These are phyloP conservation scores for Neoarthrinium moseri DNA, from an alignment of 2,329 filamentous ascomycete genomes.

Conservation along the genomic window DNA sequence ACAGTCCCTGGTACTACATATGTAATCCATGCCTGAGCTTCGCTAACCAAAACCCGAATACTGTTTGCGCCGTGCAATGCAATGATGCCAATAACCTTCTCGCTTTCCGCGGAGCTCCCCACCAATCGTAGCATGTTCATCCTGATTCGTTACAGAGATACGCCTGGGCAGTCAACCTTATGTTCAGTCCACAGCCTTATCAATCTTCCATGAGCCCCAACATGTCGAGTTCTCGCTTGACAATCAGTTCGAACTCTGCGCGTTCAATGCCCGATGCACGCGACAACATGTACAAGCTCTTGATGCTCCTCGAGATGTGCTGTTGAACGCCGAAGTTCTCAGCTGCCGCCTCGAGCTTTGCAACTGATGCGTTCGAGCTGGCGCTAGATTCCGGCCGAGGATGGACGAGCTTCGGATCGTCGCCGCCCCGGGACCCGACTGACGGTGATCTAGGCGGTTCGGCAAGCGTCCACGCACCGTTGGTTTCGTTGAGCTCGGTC, in stretches of 20 bases:
- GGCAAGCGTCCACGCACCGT: constrained; percentile 42
- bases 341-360: constrained; percentile 57
- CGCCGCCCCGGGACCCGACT: constrained; percentile 30
- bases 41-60: too few species aligned
- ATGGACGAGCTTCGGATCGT: constrained; percentile 40
- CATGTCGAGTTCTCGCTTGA: constrained; percentile 70
- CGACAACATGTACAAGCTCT: constrained; percentile 72
- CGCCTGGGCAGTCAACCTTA: too few species aligned
- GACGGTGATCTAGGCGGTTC: constrained; percentile 40
- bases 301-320: constrained; percentile 74
- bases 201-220: constrained; percentile 65
- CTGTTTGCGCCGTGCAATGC: background rate
- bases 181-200: constrained; percentile 6
- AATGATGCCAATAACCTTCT: background rate
- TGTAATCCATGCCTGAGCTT: too few species aligned
- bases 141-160: too few species aligned
- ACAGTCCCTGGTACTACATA: too few species aligned
- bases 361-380: constrained; percentile 59
- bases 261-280: constrained; percentile 70
- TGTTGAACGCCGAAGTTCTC: constrained; percentile 69
- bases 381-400: constrained; percentile 58
- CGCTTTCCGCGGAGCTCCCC: background rate
- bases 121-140: background rate
- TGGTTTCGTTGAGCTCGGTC: constrained; percentile 33
- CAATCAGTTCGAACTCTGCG: constrained; percentile 71